Base-by-base conservation (phyloP, 331 rosid genomes). In the Acacia pycnantha region DNA sequence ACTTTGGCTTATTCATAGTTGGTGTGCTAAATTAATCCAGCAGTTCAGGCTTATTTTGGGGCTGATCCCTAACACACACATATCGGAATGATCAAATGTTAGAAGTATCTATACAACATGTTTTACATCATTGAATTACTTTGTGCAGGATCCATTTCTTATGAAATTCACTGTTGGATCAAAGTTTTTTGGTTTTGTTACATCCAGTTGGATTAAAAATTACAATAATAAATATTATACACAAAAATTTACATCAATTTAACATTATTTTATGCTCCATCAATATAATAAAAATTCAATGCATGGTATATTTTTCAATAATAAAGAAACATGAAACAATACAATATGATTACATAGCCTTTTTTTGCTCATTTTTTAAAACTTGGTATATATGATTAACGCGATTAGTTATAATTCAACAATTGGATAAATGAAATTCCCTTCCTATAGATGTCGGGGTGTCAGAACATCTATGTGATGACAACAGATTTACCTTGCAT, bases 401-500 rank as follows among this genome's bases (percentile, higher is more conserved):
- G 33, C 3, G 10, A 65, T 18, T 33, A 33, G 24, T 65, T 65
- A 2, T 0, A 33, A 65, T 18, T 18, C 44, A 65, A 64, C n/a
- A 64, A 29, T 31, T 6, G 2, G 71, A 33, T 65, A 1, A 65
- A 18, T 31, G 71, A 33, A 31, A 31, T 31, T 33, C 43, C n/a
- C 71, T 15, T 33, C 71, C 43, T 18, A 65, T 0, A 31, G 46
- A 31, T 26, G 21, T 62, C 21, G 0, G 40, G 27, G 35, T 0
- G 43, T 27, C 24, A 27, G 24, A 46, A 46, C 61, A 26, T 29
- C 54, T 67, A 68, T 46, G 3, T 41, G 46, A 62, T 65, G 62
- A 69, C 77, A 73, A 70, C 18, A 73, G 27, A 80, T 22, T 61
- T 88, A 96, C 99, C 95, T 92, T 96, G 91, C 97, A 90, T 2